Evolutionary conservation across 352 stramenopile genomes (phyloP).

Genomic region (Globisporangium heterothallicum): DNA sequence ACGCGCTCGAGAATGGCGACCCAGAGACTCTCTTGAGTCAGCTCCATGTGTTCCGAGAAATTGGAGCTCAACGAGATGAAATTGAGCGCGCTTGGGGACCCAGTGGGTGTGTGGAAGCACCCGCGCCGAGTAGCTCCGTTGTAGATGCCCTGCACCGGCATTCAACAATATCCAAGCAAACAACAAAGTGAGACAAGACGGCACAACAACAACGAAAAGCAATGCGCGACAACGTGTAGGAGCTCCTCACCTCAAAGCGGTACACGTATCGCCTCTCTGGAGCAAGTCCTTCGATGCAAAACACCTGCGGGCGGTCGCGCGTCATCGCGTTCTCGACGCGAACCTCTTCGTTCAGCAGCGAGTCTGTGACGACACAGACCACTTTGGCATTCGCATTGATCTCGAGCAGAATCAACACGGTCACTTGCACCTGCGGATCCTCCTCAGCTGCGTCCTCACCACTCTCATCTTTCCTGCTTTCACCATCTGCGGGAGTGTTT

Average conservation of each 20-base stretch:
- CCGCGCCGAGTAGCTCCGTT: conserved; percentile 44
- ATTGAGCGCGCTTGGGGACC: conserved; percentile 21
- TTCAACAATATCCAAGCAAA: background rate
- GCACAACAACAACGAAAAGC: background rate
- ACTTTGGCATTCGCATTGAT: conserved; percentile 44
- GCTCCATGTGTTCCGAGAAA: conserved; percentile 59
- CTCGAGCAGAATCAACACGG: conserved; percentile 59
- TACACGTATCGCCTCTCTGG: conserved; percentile 65
- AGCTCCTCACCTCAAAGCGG: conserved; percentile 63
- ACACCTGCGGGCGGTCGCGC: conserved; percentile 33
- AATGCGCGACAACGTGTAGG: background rate
- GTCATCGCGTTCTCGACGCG: conserved; percentile 28
- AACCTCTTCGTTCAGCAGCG: conserved; percentile 46
- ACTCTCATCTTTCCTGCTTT: background rate
- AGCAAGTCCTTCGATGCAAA: conserved; percentile 34
- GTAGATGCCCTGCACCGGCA: conserved; percentile 45
- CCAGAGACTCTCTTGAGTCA: conserved; percentile 55
- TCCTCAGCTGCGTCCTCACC: conserved; percentile 6
- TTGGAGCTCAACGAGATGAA: conserved; percentile 65
- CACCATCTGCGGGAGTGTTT: too few relatives aligned
- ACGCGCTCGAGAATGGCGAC: conserved; percentile 36
- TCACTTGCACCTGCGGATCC: conserved; percentile 14
- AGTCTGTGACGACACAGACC: conserved; percentile 56
- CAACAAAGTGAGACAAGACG: background rate
- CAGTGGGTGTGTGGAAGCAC: conserved; percentile 53